Evolutionary conservation across 352 stramenopile genomes (phyloP).

Genomic region (Globisporangium yorkense): DNA sequence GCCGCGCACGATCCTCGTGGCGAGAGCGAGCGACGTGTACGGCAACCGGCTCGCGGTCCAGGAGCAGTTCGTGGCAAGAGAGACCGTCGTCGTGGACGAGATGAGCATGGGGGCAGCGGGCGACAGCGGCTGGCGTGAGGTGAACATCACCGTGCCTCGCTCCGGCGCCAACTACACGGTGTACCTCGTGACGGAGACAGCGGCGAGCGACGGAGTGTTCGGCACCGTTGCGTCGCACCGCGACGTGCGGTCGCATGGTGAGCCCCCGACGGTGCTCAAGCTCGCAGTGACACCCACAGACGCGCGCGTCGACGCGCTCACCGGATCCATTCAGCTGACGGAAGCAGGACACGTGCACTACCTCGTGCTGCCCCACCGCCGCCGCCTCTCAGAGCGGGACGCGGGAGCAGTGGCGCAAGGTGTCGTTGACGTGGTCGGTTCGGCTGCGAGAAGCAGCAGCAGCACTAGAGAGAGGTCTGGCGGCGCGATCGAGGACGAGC

Average conservation of each 20-base stretch:
- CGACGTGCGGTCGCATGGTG: slow-evolving; percentile 43
- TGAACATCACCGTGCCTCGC: slow-evolving; percentile 48
- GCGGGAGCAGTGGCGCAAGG: slow-evolving; percentile 11
- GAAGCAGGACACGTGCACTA: slow-evolving; percentile 61
- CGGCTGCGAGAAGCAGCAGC: not conserved
- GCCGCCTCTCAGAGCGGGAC: slow-evolving; percentile 15
- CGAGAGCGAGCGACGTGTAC: slow-evolving; percentile 37
- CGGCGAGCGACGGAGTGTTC: slow-evolving; percentile 60
- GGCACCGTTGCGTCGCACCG: slow-evolving; percentile 56
- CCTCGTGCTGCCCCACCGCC: slow-evolving; percentile 32
- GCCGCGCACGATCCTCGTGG: slow-evolving; percentile 27
- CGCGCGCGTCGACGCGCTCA: slow-evolving; percentile 62
- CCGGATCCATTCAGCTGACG: slow-evolving; percentile 38
- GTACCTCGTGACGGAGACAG: slow-evolving; percentile 70
- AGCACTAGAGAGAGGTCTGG: no score
- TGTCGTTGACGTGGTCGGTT: slow-evolving; percentile 12
- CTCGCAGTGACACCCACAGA: slow-evolving; percentile 42
- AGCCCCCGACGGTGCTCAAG: slow-evolving; percentile 30
- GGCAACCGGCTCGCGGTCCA: slow-evolving; percentile 62
- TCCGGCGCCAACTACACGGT: slow-evolving; percentile 60
- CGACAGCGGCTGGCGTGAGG: slow-evolving; percentile 42
- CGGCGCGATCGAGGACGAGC: not conserved
- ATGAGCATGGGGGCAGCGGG: slow-evolving; percentile 17
- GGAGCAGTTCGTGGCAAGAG: slow-evolving; percentile 41
- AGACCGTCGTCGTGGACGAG: slow-evolving; percentile 28